These are phyloP conservation scores for Capillidium rhysosporum DNA, from an alignment of 371 early-diverging fungal species.

Conservation along the genomic window DNA sequence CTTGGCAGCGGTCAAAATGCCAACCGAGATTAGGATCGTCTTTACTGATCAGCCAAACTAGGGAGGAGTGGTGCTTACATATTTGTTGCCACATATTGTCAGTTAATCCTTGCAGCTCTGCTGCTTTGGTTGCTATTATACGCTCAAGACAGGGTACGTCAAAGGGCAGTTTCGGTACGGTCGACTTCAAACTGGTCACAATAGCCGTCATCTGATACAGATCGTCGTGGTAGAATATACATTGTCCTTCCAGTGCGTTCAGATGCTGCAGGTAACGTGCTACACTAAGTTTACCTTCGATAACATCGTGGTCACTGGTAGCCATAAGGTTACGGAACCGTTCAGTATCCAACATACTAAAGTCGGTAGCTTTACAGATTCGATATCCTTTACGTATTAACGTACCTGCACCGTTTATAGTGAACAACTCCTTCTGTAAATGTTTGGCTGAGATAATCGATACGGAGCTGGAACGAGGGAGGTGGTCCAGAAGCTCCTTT, in stretches of 20 bases:
- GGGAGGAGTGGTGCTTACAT: slow-evolving; percentile 38
- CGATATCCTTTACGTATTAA: slow-evolving; percentile 86
- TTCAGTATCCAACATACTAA: slow-evolving; percentile 54
- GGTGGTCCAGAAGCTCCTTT: slow-evolving; percentile 79
- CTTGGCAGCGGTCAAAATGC: slow-evolving; percentile 89
- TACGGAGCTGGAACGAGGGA: slow-evolving; percentile 88
- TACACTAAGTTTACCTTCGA: slow-evolving; percentile 41
- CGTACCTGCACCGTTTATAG: slow-evolving; percentile 89
- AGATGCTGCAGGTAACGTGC: slow-evolving; percentile 48
- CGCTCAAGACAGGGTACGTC: slow-evolving; percentile 45
- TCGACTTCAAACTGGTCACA: slow-evolving; percentile 15
- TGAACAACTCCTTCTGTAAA: slow-evolving; percentile 90
- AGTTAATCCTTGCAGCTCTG: slow-evolving; percentile 63
- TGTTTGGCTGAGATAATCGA: slow-evolving; percentile 92
- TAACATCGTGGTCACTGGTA: slow-evolving; percentile 44
- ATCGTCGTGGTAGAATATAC: slow-evolving; percentile 61
- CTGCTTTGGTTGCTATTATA: slow-evolving; percentile 56
- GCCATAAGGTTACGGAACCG: slow-evolving; percentile 63
- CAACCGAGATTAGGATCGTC: slow-evolving; percentile 41
- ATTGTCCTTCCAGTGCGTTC: slow-evolving; percentile 22
- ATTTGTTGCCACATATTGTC: slow-evolving; percentile 77
- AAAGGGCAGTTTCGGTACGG: slow-evolving; percentile 6
- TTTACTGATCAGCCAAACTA: slow-evolving; percentile 46
- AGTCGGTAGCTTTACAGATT: slow-evolving; percentile 40
- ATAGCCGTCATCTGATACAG: slow-evolving; percentile 75